A percentile compares a stretch with the other conserved stretches of the same genome.
Conservation (phyloP, 2,329 filamentous ascomycete genomes). For the Epichloe baconii region DNA sequence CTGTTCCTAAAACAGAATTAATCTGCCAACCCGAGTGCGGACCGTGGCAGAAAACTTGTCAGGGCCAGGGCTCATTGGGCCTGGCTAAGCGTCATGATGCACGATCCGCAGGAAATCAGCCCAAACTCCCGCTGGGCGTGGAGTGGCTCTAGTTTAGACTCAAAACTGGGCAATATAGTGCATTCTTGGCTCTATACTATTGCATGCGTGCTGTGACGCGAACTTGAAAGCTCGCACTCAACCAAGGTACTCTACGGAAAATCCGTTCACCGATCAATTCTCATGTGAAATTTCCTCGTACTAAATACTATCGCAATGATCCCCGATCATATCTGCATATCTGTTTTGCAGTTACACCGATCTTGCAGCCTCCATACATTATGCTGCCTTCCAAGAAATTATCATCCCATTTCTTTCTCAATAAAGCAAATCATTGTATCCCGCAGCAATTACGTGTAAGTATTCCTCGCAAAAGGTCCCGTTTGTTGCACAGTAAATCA, state of each 20-base stretch:
- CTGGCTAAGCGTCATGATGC: background rate
- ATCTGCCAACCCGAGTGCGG: constrained; percentile 7
- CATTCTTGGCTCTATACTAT: background rate
- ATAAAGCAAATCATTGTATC: constrained; percentile 15
- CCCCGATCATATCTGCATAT: constrained; percentile 10
- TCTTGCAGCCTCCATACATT: constrained; percentile 17
- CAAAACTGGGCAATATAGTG: background rate
- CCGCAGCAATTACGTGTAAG: constrained; percentile 16
- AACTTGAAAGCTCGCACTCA: background rate
- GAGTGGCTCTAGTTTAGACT: background rate
- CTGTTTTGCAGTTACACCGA: constrained; percentile 18
- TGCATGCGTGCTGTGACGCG: background rate
- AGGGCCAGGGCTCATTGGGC: accelerated
- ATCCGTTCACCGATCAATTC: background rate
- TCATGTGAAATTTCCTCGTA: constrained; percentile 5
- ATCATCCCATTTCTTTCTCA: constrained; percentile 12
- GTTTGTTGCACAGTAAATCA: constrained; percentile 11
- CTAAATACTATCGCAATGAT: constrained; percentile 11
- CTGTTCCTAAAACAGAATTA: constrained; percentile 12
- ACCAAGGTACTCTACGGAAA: background rate
- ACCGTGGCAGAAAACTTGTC: constrained; percentile 9
- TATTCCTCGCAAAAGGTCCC: constrained; percentile 8
- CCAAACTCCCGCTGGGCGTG: background rate
- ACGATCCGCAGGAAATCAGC: background rate
- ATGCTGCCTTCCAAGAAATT: constrained; percentile 22